Evolutionary conservation across 441 rosid species (phyloP).

Genomic region (Populus hybrid): DNA sequence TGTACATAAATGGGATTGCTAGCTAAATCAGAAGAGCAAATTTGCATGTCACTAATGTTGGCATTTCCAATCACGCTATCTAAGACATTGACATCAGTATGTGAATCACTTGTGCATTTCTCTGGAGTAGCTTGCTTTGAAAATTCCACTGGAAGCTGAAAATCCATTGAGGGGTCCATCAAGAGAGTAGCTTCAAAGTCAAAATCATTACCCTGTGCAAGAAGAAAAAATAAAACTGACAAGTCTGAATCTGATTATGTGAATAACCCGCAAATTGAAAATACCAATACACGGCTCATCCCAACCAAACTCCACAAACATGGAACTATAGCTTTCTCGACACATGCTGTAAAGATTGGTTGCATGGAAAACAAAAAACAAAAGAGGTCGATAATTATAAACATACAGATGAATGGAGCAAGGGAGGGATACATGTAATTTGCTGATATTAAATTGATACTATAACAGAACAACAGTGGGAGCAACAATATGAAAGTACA

Average conservation of each 20-base stretch:
- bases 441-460: too few species aligned
- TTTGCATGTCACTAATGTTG: conserved; percentile 24
- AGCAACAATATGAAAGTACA: conserved; percentile 16
- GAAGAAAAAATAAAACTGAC: neutral
- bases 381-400: too few species aligned
- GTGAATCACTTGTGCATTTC: conserved; percentile 23
- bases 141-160: conserved; percentile 35
- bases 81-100: conserved; percentile 22
- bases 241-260: conserved; percentile 6
- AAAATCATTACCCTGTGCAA: conserved; percentile 28
- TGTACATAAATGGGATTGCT: conserved; percentile 17
- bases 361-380: too few species aligned
- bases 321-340: neutral
- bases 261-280: neutral
- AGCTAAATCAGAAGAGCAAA: conserved; percentile 23
- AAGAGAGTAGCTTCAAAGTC: conserved; percentile 25
- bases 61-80: conserved; percentile 23
- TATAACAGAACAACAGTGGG: too few species aligned
- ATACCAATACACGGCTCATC: neutral
- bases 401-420: too few species aligned
- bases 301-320: neutral
- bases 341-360: too few species aligned
- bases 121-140: conserved; percentile 30
- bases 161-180: conserved; percentile 28
- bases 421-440: too few species aligned